Conservation (phyloP, 345 rosid genomes). For the Eucalyptus marginata region DNA sequence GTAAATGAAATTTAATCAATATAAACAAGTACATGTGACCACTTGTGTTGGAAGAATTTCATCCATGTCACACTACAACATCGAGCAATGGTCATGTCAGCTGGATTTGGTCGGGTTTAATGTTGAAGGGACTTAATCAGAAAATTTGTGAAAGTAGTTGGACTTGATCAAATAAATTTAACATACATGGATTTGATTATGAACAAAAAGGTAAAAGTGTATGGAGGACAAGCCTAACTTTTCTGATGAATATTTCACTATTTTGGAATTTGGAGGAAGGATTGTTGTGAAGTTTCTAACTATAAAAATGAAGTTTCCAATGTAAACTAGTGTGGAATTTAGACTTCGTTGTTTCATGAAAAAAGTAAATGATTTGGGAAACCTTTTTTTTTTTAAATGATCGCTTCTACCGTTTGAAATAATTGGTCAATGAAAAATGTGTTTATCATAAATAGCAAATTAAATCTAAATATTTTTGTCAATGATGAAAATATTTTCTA, state of each 20-base stretch:
- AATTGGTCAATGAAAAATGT: background rate
- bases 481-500: background rate
- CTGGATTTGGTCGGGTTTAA: background rate
- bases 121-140: background rate
- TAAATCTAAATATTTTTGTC: background rate
- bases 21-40: background rate
- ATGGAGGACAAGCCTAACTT: background rate
- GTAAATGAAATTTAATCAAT: background rate
- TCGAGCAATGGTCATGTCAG: background rate
- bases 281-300: background rate
- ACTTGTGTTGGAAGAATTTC: background rate
- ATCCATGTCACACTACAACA: background rate
- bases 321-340: background rate
- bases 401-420: fast-evolving
- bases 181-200: background rate
- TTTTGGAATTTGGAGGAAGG: background rate
- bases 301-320: background rate
- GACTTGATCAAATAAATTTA: background rate
- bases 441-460: background rate
- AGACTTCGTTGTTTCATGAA: fast-evolving
- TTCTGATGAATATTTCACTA: background rate
- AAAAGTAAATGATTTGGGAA: background rate
- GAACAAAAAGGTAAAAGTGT: background rate
- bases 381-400: background rate
- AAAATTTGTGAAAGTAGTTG: background rate